A percentile compares a stretch with the other conserved stretches of the same genome.
Evolutionary conservation across 2,329 filamentous ascomycete genomes (phyloP).

Genomic region (Colletotrichum ledebouriae): DNA sequence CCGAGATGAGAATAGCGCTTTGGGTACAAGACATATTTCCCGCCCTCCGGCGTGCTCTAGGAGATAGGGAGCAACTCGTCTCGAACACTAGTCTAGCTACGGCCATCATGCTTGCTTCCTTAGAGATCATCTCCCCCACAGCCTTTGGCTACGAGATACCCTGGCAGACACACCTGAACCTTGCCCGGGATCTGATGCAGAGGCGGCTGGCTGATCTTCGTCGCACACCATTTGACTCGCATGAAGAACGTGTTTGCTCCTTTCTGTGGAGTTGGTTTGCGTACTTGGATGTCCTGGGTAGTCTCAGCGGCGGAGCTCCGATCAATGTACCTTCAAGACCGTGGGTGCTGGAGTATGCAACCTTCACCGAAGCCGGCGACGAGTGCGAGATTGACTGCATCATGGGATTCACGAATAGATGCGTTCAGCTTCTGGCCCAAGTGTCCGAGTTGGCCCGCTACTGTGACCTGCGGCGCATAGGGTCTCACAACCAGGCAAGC

Average conservation of each 20-base stretch:
- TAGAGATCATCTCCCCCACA: conserved; percentile 86
- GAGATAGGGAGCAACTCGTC: conserved; percentile 71
- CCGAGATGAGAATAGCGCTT: conserved; percentile 80
- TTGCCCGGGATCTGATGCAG: conserved; percentile 81
- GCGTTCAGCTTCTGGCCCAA: conserved; percentile 77
- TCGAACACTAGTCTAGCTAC: conserved; percentile 82
- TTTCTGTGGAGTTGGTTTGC: conserved; percentile 88
- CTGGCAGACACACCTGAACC: conserved; percentile 83
- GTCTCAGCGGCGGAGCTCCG: conserved; percentile 71
- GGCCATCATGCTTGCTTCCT: conserved; percentile 85
- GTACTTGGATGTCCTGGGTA: conserved; percentile 85
- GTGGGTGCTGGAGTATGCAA: conserved; percentile 64
- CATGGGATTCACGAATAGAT: conserved; percentile 81
- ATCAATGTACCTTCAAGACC: conserved; percentile 64
- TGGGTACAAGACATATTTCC: conserved; percentile 87
- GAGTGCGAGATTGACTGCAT: conserved; percentile 84
- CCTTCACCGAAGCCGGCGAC: conserved; percentile 65
- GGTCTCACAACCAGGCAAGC: conserved; percentile 53
- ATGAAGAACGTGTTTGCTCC: conserved; percentile 72
- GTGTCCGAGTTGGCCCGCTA: conserved; percentile 78
- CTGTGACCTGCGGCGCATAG: conserved; percentile 76
- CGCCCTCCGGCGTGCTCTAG: conserved; percentile 75
- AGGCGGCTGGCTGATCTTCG: conserved; percentile 63
- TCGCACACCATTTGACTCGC: conserved; percentile 54
- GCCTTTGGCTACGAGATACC: conserved; percentile 84